These are phyloP conservation scores for Acanthamoeba divionensis DNA, from an alignment of 208 protist genomes.

Conservation along the genomic window DNA sequence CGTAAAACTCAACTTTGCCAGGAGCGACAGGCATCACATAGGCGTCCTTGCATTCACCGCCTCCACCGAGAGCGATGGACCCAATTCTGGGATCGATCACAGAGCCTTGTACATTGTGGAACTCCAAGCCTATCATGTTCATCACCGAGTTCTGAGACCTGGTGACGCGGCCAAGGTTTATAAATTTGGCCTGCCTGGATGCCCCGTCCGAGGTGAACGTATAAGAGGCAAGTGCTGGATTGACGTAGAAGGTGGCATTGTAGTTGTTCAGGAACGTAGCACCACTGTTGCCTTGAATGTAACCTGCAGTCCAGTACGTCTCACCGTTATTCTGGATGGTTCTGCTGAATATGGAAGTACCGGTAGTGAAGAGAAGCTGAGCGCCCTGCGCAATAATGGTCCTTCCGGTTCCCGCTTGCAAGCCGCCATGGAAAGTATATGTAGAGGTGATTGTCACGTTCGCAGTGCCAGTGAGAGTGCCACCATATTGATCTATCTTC, in stretches of 20 bases:
- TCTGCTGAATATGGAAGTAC: not conserved
- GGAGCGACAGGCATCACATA: not conserved
- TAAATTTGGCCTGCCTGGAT: not conserved
- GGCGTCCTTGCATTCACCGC: not conserved
- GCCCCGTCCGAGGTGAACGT: not conserved
- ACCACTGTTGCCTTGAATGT: not conserved
- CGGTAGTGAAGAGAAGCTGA: not conserved
- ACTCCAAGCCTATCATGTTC: too few relatives aligned
- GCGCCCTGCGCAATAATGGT: not conserved
- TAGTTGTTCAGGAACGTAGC: constrained; percentile 13
- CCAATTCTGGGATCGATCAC: too few relatives aligned
- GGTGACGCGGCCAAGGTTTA: not conserved
- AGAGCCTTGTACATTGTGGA: too few relatives aligned
- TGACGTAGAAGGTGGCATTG: constrained; percentile 40
- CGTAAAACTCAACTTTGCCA: not conserved
- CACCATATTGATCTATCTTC: not conserved
- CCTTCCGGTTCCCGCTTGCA: not conserved
- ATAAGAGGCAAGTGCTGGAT: not conserved
- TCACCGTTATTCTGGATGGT: constrained; percentile 22
- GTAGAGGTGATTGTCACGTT: constrained; percentile 14
- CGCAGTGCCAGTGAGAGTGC: not conserved
- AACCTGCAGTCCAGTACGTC: not conserved
- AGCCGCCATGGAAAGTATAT: not conserved
- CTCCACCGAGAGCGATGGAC: not conserved
- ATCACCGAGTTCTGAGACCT: too few relatives aligned